Evolutionary conservation across 2,329 filamentous ascomycete species (phyloP), one percentile per base, ranked within the genome.

Genomic region (Xylariaceae sp.): DNA sequence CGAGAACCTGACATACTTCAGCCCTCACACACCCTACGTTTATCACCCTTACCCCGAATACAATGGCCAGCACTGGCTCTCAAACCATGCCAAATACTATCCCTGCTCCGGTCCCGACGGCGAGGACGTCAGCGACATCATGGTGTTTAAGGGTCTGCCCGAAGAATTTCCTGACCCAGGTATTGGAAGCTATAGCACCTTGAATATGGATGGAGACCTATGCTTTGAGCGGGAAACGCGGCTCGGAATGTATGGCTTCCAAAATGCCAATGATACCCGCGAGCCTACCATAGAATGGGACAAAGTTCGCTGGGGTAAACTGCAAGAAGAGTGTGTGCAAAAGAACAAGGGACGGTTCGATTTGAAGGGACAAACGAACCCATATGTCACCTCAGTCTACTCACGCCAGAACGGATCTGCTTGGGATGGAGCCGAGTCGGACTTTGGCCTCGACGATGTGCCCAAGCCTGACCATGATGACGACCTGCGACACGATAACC

Each of bases 31-130:
- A 37, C 74, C 79, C 1, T 68, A 77, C 41, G 68, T 74, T 16
- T 88, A 87, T 62, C 73, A 82, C 43, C 86, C 86, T 0, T 89
- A 89, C 49, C 85, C 85, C 1, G 67, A 77, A 13, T 87, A 89
- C 64, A 84, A 86, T 54, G 75, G 72, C 38, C 64, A 68, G 3
- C 62, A 68, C 12, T 89, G 83, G 82, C 38, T 43, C 19, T 52
- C 64, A 66, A 36, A 75, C 49, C 69, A 74, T 36, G 83, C 81
- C 13, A 61, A 73, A 40, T 79, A 83, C 53, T 71, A 79, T 4
- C 63, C 81, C 2, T 90, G 87, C 59, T 66, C 77, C 38, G 85
- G 85, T 1, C 79, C 84, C 1, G 66, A 76, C 4, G 82, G 82
- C 33, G 67, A 73, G 43, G 70, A 70, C 36, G 63, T 77, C 7